phyloP scores from a whole-genome alignment of 2,329 filamentous ascomycete species.

The Alternaria sp. region DNA sequence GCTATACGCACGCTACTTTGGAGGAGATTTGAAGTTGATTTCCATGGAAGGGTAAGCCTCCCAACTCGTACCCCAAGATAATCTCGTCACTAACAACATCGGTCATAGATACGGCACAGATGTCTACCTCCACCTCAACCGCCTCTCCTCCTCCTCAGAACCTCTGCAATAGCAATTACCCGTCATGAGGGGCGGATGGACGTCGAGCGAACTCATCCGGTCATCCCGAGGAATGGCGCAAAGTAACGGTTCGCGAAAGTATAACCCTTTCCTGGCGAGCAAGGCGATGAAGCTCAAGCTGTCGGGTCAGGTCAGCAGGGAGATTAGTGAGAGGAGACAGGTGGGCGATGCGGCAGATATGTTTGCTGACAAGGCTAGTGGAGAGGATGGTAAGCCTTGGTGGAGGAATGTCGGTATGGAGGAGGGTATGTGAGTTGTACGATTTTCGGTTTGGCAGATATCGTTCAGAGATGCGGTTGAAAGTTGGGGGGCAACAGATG shows the following conservation, averaged over 20 bases:
- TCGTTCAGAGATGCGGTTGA: background rate
- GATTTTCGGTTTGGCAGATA: background rate
- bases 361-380: slow-evolving; percentile 54
- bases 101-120: slow-evolving; percentile 86
- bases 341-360: slow-evolving; percentile 86
- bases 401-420: slow-evolving; percentile 59
- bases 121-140: slow-evolving; percentile 96
- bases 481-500: background rate
- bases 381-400: slow-evolving; percentile 46
- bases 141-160: slow-evolving; percentile 92
- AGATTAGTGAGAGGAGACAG: slow-evolving; percentile 86
- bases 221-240: slow-evolving; percentile 66
- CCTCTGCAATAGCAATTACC: slow-evolving; percentile 91
- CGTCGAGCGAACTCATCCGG: slow-evolving; percentile 42
- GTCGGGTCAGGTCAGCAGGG: slow-evolving; percentile 59
- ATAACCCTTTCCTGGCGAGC: slow-evolving; percentile 46
- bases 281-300: slow-evolving; percentile 71
- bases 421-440: slow-evolving; percentile 49
- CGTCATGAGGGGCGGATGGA: slow-evolving; percentile 79
- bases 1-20: slow-evolving; percentile 95
- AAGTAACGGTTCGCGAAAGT: slow-evolving; percentile 33
- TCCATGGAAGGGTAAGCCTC: slow-evolving; percentile 93
- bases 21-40: slow-evolving; percentile 94
- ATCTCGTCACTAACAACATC: slow-evolving; percentile 20
- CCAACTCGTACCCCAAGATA: background rate